Base-by-base conservation (phyloP, 2,329 filamentous ascomycete genomes). In the Scytalidium sp. region DNA sequence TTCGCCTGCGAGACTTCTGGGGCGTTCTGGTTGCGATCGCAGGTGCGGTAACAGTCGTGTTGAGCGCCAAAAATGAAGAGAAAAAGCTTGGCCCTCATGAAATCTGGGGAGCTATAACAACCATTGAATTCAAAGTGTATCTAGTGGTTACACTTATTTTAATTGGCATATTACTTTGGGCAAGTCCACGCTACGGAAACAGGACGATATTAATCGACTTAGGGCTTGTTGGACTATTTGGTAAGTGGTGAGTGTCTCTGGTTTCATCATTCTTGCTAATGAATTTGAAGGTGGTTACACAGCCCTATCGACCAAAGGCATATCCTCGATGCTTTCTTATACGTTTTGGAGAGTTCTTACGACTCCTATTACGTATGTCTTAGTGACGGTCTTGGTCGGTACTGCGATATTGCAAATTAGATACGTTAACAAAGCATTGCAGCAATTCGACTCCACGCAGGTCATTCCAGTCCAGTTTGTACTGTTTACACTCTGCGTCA, bases 381-480 rank as follows among this genome's bases (percentile, higher is more conserved):
- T 99, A n/a, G 68, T 94, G 8, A 74, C 87, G 45, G 79, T 97
- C 44, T 79, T 99, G 21, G 76, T 94, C 17, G 80, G 75, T 42
- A 97, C 93, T 1, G 94, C 94, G 6, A 75, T 99, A 52, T 91
- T 97, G 87, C 94, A 99, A 71, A 93, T 99, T 60, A 93, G 90
- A 65, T 99, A 97, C 65, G 81, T 99, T 66, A 99, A 97, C 72
- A 88, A 83, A 46, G 85, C 87, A 1, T 75, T 99, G 46, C 92
- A 97, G 66, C 84, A 89, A 43, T 99, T 97, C 72, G 90, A 97
- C 68, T 96, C 94, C 6, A 99, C 94, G 0, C 91, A 97, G 67
- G 94, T 99, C 59, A 99, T 99, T 55, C 94, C 94, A 0, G 94
- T 94, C 13, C 94, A 99, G 64, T 99, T 99, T 61, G 94, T 99